These are phyloP conservation scores for Hymenoscyphus linearis DNA, from an alignment of 2,329 filamentous ascomycete species.

Conservation along the genomic window DNA sequence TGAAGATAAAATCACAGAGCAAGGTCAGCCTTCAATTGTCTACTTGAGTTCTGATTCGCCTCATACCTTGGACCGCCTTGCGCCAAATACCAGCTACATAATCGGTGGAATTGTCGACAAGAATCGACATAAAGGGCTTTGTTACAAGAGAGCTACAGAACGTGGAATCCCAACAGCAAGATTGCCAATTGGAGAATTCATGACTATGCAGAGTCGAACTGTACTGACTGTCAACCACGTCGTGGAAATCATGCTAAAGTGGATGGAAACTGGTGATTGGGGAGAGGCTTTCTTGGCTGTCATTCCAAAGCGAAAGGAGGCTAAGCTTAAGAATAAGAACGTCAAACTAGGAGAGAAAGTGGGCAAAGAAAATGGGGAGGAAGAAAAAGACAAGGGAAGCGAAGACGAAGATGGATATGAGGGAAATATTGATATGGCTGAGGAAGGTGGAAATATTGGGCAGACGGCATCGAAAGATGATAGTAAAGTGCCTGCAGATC, in stretches of 20 bases:
- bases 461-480: not conserved
- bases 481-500: not conserved
- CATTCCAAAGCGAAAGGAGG: slow-evolving; percentile 87
- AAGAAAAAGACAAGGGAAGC: slow-evolving; percentile 1
- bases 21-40: slow-evolving; percentile 45
- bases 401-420: slow-evolving; percentile 7
- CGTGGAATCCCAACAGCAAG: slow-evolving; percentile 81
- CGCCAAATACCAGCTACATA: slow-evolving; percentile 86
- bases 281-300: slow-evolving; percentile 80
- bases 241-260: slow-evolving; percentile 90
- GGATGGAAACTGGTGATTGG: slow-evolving; percentile 90
- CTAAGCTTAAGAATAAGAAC: slow-evolving; percentile 48
- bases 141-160: slow-evolving; percentile 73
- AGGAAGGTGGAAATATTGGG: not conserved
- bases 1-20: not conserved
- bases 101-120: slow-evolving; percentile 93
- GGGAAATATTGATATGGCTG: slow-evolving; percentile 2
- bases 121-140: slow-evolving; percentile 92
- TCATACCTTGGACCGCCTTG: slow-evolving; percentile 73
- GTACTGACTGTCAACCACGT: slow-evolving; percentile 95
- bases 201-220: slow-evolving; percentile 81
- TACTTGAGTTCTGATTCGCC: slow-evolving; percentile 93
- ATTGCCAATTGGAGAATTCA: slow-evolving; percentile 89
- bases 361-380: slow-evolving; percentile 22
- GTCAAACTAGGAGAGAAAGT: slow-evolving; percentile 17